phyloP scores from a whole-genome alignment of 2,329 filamentous ascomycete species.

The Capronia epimyces region DNA sequence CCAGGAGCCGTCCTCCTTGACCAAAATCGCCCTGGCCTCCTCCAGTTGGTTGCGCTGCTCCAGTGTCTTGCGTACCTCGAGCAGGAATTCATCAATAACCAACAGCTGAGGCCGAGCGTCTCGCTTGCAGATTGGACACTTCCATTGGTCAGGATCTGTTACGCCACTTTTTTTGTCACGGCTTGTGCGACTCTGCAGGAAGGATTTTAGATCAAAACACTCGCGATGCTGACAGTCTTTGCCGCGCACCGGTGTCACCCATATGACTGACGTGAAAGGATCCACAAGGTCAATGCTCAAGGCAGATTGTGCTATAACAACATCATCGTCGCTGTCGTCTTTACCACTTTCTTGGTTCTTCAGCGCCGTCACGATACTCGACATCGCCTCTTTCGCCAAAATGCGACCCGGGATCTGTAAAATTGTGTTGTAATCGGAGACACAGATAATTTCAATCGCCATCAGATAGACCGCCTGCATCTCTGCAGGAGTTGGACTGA shows the following conservation, averaged over 20 bases:
- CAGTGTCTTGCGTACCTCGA: conserved; percentile 55
- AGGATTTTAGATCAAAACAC: conserved; percentile 84
- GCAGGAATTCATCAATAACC: conserved; percentile 67
- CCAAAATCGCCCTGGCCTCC: conserved; percentile 55
- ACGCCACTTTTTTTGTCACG: conserved; percentile 33
- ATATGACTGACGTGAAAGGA: conserved; percentile 61
- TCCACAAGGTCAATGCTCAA: conserved; percentile 61
- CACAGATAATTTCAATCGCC: conserved; percentile 64
- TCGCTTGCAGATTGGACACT: conserved; percentile 72
- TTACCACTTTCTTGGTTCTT: conserved; percentile 27
- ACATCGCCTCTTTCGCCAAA: conserved; percentile 47
- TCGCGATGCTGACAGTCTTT: conserved; percentile 67
- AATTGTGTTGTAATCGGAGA: conserved; percentile 42
- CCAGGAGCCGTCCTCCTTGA: conserved; percentile 64
- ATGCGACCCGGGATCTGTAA: conserved; percentile 39
- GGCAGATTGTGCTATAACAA: conserved; percentile 54
- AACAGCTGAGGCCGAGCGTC: conserved; percentile 72
- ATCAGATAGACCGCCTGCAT: conserved; percentile 47
- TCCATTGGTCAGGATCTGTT: conserved; percentile 67
- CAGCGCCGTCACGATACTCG: conserved; percentile 46
- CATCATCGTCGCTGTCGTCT: conserved; percentile 56
- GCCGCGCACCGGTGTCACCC: conserved; percentile 66
- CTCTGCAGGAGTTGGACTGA: conserved; percentile 37
- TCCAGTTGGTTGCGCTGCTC: conserved; percentile 45
- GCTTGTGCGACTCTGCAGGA: conserved; percentile 59